A percentile compares a stretch with the other conserved stretches of the same genome.
These are phyloP conservation scores for Sphaerulina vaccinii DNA, from an alignment of 2,329 filamentous ascomycete species.

Conservation along the genomic window DNA sequence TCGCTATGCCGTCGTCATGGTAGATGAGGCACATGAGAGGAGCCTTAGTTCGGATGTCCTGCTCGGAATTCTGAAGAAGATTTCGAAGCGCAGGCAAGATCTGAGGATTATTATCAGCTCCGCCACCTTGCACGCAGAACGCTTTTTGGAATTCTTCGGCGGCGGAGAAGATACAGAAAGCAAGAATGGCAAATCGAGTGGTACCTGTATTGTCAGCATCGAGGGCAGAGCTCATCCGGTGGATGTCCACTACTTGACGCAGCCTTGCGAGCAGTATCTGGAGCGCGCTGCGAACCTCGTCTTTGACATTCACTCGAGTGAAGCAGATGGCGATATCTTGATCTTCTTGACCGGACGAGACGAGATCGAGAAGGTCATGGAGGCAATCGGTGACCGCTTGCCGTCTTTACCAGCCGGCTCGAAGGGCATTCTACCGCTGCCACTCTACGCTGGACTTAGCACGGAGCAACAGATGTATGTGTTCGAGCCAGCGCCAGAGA, in stretches of 20 bases:
- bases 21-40: slow-evolving; percentile 94
- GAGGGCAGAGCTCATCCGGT: slow-evolving; percentile 88
- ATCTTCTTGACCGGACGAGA: slow-evolving; percentile 91
- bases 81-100: slow-evolving; percentile 74
- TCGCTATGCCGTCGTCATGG: slow-evolving; percentile 93
- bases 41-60: slow-evolving; percentile 90
- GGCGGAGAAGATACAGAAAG: slow-evolving; percentile 42
- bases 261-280: slow-evolving; percentile 80
- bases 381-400: slow-evolving; percentile 72
- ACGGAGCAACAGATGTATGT: slow-evolving; percentile 94
- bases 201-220: slow-evolving; percentile 71
- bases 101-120: slow-evolving; percentile 88
- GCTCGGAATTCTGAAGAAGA: slow-evolving; percentile 87
- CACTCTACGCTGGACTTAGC: slow-evolving; percentile 83
- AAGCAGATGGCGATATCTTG: slow-evolving; percentile 80
- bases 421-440: slow-evolving; percentile 66
- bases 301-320: slow-evolving; percentile 80
- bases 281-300: slow-evolving; percentile 79
- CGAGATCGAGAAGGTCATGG: slow-evolving; percentile 82
- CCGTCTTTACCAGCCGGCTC: slow-evolving; percentile 60
- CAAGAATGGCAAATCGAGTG: slow-evolving; percentile 29
- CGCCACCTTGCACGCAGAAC: slow-evolving; percentile 86
- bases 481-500: slow-evolving; percentile 78
- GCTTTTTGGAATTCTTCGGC: slow-evolving; percentile 77
- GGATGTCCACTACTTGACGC: slow-evolving; percentile 76